Evolutionary conservation across 2,329 filamentous ascomycete species (phyloP), one percentile per base, ranked within the genome.

Genomic region (Trichoderma sp.): DNA sequence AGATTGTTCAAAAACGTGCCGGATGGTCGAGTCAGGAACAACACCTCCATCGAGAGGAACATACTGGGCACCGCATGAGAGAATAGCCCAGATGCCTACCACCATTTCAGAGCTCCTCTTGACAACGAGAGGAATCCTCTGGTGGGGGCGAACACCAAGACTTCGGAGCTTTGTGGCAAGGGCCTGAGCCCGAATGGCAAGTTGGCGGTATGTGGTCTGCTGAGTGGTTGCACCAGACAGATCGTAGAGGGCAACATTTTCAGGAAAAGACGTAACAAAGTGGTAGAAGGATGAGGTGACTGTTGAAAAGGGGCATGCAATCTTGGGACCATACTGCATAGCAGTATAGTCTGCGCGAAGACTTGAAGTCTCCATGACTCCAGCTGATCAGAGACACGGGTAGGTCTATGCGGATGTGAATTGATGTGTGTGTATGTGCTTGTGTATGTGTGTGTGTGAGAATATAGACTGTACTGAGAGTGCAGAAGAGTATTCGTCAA

Each of bases 51-150:
- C 87, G 2, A 89, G 80, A 3, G 87, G 87, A 5, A 88, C 81
- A 73, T 89, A 89, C 72, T 89, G 86, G 16, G 83, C 87, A 24
- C 87, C 86, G 59, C 83, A 83, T 68, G 86, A 86, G 40, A 89
- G 77, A 21, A 88, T 80, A 2, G 85, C 86, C 68, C 87, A 79
- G 60, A 88, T 87, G 24, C 84, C 86, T 61, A 87, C 80, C 7
- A 88, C 77, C 85, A 89, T 87, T 71, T 87, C 85, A 59, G 86
- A 77, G 49, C 85, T 84, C 16, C 87, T 81, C 70, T 84, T 84
- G 68, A 84, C 83, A n/a, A 88, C 81, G 31, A 88, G 79, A n/a
- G 84, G 85, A 6, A 88, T 80, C 47, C 84, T 79, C 72, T 87
- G 82, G 6, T 80, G 78, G 29, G 82, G 81, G 43, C 74, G 72